Percentiles rank a stretch among this genome's conserved stretches.
phyloP scores from a whole-genome alignment of 371 early-diverging fungal species.

The Zychaea mexicana region DNA sequence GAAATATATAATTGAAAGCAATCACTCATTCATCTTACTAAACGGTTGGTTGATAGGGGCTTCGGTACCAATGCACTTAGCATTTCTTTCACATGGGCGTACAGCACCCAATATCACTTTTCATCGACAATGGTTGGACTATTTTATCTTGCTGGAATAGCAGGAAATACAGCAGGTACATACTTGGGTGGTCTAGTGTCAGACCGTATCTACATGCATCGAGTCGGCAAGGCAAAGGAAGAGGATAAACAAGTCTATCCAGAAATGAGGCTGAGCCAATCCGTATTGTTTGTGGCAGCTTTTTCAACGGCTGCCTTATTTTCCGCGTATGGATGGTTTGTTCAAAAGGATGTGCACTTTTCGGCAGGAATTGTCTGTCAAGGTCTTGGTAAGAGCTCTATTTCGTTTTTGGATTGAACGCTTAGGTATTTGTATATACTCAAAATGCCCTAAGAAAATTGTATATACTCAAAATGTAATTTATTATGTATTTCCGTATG shows the following conservation, averaged over 20 bases:
- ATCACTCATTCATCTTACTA: neutral
- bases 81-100: constrained; percentile 34
- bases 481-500: neutral
- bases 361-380: constrained; percentile 39
- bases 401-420: neutral
- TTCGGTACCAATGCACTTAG: constrained; percentile 27
- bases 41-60: constrained; percentile 26
- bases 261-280: constrained; percentile 39
- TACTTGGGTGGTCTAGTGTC: constrained; percentile 38
- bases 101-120: constrained; percentile 32
- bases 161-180: constrained; percentile 34
- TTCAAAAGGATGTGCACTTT: constrained; percentile 39
- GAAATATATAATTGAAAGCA: neutral
- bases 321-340: constrained; percentile 43
- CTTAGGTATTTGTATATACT: neutral
- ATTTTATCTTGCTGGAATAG: constrained; percentile 35
- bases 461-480: neutral
- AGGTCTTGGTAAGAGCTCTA: constrained; percentile 28
- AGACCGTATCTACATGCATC: constrained; percentile 26
- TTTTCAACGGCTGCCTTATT: constrained; percentile 17
- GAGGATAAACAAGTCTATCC: constrained; percentile 19
- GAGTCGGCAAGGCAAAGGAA: constrained; percentile 21
- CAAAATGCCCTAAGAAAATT: neutral
- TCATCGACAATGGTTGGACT: constrained; percentile 34
- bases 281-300: constrained; percentile 7